These are phyloP conservation scores for Monilinia polystroma DNA, from an alignment of 2,329 filamentous ascomycete species.

Conservation along the genomic window DNA sequence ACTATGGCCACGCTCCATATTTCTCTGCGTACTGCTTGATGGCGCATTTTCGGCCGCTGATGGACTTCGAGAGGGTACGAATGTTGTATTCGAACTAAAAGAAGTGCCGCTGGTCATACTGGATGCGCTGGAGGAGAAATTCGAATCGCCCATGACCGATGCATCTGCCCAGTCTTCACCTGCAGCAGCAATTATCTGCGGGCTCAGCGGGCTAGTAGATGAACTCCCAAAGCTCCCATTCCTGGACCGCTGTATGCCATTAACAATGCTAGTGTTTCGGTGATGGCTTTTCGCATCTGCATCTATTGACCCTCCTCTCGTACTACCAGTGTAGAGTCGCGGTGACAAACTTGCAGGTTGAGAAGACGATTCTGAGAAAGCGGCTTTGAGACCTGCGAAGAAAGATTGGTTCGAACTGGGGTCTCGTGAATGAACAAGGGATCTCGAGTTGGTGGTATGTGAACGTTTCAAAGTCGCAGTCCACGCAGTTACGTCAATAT, in stretches of 20 bases:
- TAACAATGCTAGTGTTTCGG: conserved; percentile 93
- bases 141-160: conserved; percentile 38
- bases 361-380: conserved; percentile 32
- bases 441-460: conserved; percentile 30
- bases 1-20: conserved; percentile 61
- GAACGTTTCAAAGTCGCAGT: conserved; percentile 39
- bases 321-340: conserved; percentile 32
- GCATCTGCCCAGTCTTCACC: conserved; percentile 44
- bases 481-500: conserved; percentile 34
- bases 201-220: conserved; percentile 80
- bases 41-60: conserved; percentile 48
- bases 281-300: conserved; percentile 67
- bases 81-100: conserved; percentile 38
- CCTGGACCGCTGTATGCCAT: conserved; percentile 89
- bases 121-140: conserved; percentile 33
- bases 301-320: conserved; percentile 42
- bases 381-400: conserved; percentile 27
- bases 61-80: conserved; percentile 39
- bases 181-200: conserved; percentile 75
- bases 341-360: conserved; percentile 35
- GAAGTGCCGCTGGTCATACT: conserved; percentile 35
- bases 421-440: conserved; percentile 32
- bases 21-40: conserved; percentile 50
- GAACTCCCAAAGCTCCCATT: conserved; percentile 84
- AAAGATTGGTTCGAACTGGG: conserved; percentile 30